These are phyloP conservation scores for Alternaria tenuissima DNA, from an alignment of 2,329 filamentous ascomycete species.

Conservation along the genomic window DNA sequence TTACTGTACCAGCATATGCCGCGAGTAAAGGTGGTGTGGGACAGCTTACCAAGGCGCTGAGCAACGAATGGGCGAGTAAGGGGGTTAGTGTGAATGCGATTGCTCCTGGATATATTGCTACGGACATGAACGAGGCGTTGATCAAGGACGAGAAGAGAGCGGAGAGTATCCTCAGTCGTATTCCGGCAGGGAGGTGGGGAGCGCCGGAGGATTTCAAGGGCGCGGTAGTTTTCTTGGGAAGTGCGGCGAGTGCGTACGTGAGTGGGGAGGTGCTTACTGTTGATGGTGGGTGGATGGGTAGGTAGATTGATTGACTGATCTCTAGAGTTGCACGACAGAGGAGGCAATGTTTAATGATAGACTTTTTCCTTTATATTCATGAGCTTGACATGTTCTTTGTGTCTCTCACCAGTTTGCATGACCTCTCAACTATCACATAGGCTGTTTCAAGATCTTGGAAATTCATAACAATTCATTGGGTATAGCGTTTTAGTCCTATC, in stretches of 20 bases:
- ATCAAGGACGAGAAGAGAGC: constrained; percentile 75
- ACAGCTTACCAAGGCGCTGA: constrained; percentile 83
- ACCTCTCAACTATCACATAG: not conserved
- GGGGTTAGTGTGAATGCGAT: constrained; percentile 88
- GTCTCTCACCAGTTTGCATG: not conserved
- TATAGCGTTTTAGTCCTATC: constrained; percentile 19
- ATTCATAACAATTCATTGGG: constrained; percentile 11
- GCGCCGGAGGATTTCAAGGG: constrained; percentile 88
- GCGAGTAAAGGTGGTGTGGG: constrained; percentile 85
- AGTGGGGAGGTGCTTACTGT: constrained; percentile 83
- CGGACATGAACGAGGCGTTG: constrained; percentile 92
- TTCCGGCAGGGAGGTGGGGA: constrained; percentile 86
- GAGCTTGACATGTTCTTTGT: not conserved
- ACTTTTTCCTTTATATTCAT: not conserved
- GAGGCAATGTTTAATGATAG: not conserved
- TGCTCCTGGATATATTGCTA: constrained; percentile 88
- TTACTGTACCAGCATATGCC: constrained; percentile 88
- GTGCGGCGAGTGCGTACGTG: constrained; percentile 79
- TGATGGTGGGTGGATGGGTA: constrained; percentile 93
- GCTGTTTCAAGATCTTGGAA: not conserved
- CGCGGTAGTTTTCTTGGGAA: constrained; percentile 77
- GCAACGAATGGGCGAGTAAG: constrained; percentile 84
- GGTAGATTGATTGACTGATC: constrained; percentile 57
- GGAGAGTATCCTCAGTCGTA: constrained; percentile 77
- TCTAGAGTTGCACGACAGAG: not conserved